Conservation (phyloP, 2,329 filamentous ascomycete species). For the Myriosclerotinia duriaeana region DNA sequence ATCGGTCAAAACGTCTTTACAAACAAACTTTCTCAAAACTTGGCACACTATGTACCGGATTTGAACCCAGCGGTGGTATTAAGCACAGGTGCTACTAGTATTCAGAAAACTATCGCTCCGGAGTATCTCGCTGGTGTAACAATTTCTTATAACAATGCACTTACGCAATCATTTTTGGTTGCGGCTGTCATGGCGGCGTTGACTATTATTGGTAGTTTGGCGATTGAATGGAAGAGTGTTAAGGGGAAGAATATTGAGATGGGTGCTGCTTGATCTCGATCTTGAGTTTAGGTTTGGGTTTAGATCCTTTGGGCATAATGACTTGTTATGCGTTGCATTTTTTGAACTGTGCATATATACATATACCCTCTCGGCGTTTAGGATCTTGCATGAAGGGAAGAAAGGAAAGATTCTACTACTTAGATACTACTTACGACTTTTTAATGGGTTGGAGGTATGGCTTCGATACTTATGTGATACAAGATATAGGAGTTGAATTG, state of each 20-base stretch:
- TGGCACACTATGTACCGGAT: slow-evolving; percentile 44
- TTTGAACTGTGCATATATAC: neutral
- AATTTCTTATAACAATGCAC: slow-evolving; percentile 56
- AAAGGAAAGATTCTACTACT: neutral
- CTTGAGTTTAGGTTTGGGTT: neutral
- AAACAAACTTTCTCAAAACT: slow-evolving; percentile 41
- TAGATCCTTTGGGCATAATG: neutral
- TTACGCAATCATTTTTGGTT: slow-evolving; percentile 58
- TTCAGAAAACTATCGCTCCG: slow-evolving; percentile 53
- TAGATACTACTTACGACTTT: neutral
- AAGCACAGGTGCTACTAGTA: slow-evolving; percentile 56
- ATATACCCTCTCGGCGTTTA: slow-evolving; percentile 15
- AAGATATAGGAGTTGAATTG: neutral
- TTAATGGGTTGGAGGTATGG: neutral
- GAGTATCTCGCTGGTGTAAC: slow-evolving; percentile 55
- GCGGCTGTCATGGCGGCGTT: slow-evolving; percentile 10
- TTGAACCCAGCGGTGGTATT: slow-evolving; percentile 48
- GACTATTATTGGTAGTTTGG: slow-evolving; percentile 15
- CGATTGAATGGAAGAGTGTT: slow-evolving; percentile 47
- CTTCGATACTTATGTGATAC: neutral
- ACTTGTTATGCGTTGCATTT: neutral
- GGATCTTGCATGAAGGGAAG: neutral
- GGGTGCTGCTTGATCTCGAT: slow-evolving; percentile 30
- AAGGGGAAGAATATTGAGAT: slow-evolving; percentile 45
- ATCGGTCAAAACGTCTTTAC: slow-evolving; percentile 53